These are phyloP conservation scores for Monosporozyma unispora DNA, from an alignment of 805 yeast species.

Conservation along the genomic window DNA sequence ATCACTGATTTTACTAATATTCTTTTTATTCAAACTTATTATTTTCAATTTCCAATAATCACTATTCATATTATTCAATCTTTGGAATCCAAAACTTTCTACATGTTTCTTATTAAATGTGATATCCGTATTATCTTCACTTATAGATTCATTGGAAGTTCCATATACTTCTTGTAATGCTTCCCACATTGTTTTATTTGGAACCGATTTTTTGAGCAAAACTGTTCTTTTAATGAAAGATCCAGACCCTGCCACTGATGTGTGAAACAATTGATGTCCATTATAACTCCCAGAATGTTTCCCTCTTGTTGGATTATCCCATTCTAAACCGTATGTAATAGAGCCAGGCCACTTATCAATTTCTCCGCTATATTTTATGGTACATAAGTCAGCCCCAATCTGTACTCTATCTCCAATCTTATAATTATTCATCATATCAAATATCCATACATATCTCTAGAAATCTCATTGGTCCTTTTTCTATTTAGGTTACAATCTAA, in stretches of 20 bases:
- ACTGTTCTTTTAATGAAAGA: constrained; percentile 18
- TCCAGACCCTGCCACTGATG: constrained; percentile 14
- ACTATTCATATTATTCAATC: constrained; percentile 39
- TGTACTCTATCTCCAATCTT: constrained; percentile 28
- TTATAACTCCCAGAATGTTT: constrained; percentile 57
- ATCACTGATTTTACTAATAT: background rate
- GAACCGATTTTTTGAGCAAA: constrained; percentile 29
- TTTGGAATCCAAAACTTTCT: constrained; percentile 59
- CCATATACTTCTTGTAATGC: constrained; percentile 48
- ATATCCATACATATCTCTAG: background rate
- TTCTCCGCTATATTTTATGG: constrained; percentile 53
- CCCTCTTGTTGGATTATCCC: constrained; percentile 70
- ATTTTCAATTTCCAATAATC: constrained; percentile 38
- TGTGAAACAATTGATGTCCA: constrained; percentile 47
- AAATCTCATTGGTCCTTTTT: background rate
- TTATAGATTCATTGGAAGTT: constrained; percentile 16
- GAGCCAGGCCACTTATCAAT: constrained; percentile 54
- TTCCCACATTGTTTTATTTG: constrained; percentile 30
- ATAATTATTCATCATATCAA: constrained; percentile 7
- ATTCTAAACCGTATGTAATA: constrained; percentile 68
- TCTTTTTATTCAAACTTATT: constrained; percentile 35
- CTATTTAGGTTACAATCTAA: too few relatives aligned
- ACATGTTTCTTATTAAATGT: constrained; percentile 48
- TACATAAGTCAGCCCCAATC: constrained; percentile 43
- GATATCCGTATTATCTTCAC: constrained; percentile 26